Percentiles rank a stretch among this genome's conserved stretches.
phyloP scores from a whole-genome alignment of 805 yeast genomes.

The Spathaspora passalidarum region DNA sequence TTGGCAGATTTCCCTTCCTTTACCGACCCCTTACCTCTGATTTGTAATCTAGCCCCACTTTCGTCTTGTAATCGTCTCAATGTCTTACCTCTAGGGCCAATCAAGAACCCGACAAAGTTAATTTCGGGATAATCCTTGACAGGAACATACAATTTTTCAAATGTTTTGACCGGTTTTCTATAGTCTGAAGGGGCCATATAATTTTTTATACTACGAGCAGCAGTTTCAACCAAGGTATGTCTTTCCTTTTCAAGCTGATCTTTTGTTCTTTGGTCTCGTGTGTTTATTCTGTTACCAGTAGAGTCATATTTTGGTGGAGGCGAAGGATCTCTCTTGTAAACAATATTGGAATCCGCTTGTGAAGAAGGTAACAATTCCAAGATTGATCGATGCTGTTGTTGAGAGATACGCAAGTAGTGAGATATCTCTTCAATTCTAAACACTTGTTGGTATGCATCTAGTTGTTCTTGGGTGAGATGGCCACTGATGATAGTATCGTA shows the following conservation, averaged over 20 bases:
- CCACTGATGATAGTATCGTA: constrained; percentile 39
- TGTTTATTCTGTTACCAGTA: constrained; percentile 79
- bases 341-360: constrained; percentile 23
- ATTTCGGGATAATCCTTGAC: constrained; percentile 84
- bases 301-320: constrained; percentile 92
- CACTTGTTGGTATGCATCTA: constrained; percentile 65
- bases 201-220: constrained; percentile 68
- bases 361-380: constrained; percentile 49
- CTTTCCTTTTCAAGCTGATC: constrained; percentile 74
- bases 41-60: constrained; percentile 86
- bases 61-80: constrained; percentile 74
- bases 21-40: constrained; percentile 94
- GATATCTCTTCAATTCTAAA: constrained; percentile 81
- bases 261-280: constrained; percentile 67
- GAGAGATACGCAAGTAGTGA: constrained; percentile 42
- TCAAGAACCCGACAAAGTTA: constrained; percentile 83
- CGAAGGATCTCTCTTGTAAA: constrained; percentile 62
- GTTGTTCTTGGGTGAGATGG: constrained; percentile 62
- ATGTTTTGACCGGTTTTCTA: constrained; percentile 61
- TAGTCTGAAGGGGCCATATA: constrained; percentile 81
- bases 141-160: constrained; percentile 83
- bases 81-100: constrained; percentile 97
- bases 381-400: constrained; percentile 28
- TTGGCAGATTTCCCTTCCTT: constrained; percentile 74
- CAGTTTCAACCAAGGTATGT: constrained; percentile 71